Conservation (phyloP, 1,139 yeast species). For the Yamadazyma songkhlaensis region DNA sequence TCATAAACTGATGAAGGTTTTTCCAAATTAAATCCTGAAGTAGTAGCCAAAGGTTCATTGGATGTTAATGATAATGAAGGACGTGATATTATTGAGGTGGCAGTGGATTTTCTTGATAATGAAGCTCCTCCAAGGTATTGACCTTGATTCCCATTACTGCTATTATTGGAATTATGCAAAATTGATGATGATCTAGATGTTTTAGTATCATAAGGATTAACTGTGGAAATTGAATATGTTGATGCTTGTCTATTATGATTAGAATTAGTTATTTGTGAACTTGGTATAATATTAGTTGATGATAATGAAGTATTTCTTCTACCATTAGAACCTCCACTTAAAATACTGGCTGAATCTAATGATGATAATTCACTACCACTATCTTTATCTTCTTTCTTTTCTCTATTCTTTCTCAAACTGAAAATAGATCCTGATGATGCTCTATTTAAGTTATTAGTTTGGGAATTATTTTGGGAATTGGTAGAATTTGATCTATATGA, state of each 20-base stretch:
- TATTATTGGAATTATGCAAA: slow-evolving; percentile 1
- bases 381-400: slow-evolving; percentile 18
- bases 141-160: slow-evolving; percentile 2
- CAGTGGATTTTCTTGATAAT: slow-evolving; percentile 22
- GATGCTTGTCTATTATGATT: slow-evolving; percentile 42
- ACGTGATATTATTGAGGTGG: slow-evolving; percentile 28
- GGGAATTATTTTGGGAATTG: slow-evolving; percentile 7
- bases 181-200: slow-evolving; percentile 11
- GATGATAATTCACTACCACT: slow-evolving; percentile 34
- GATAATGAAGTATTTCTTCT: slow-evolving; percentile 39
- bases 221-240: slow-evolving; percentile 33
- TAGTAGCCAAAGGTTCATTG: slow-evolving; percentile 18
- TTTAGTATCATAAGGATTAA: slow-evolving; percentile 32
- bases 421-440: slow-evolving; percentile 41
- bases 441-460: slow-evolving; percentile 16
- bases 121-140: slow-evolving; percentile 10
- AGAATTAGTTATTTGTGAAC: slow-evolving; percentile 29
- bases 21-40: slow-evolving; percentile 34
- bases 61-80: slow-evolving; percentile 25
- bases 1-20: slow-evolving; percentile 60
- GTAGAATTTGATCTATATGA: slow-evolving; percentile 10
- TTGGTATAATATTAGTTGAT: slow-evolving; percentile 24
- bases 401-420: slow-evolving; percentile 30
- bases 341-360: slow-evolving; percentile 32
- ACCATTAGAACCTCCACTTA: slow-evolving; percentile 38